Evolutionary conservation across 768 basidiomycete genomes (phyloP), one percentile per base, ranked within the genome.

Genomic region (Strobilomyces echinocephalus): DNA sequence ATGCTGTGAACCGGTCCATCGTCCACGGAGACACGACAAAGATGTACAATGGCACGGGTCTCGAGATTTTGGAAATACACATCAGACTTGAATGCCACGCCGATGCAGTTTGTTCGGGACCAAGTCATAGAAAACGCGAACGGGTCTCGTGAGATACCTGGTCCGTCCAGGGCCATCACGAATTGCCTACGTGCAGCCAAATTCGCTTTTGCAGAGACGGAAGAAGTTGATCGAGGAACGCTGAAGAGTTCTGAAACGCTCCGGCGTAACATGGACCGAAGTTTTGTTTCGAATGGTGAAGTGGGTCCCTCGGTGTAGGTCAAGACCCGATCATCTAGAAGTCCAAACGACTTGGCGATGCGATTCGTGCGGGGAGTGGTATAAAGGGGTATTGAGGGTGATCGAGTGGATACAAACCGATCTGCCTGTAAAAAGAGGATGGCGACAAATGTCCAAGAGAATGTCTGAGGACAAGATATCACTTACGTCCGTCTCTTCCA

Each of bases 361-460:
- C 85, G 79, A 50, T 77, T 79, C n/a, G 85, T 83, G 16, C 85
- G 80, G 12, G 85, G 85, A 2, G 84, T 86, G 34, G 72, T 76
- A 50, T 81, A 77, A 43, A 87, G 76, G 4, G 85, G 84, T 8
- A 83, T 61, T 10, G 74, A 66, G 8, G 67, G 77, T 7, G 80
- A 79, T 15, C 81, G 76, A 6, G 72, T 69, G 2, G 84, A 70
- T 35, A 86, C 76, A 63, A 86, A 87, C 42, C 85, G 75, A 58
- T 86, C 84, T 38, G 78, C 74, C 84, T 85, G 47, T 3, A 31
- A 50, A 39, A 24, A 20, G 8, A 50, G 43, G 30, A 35, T 52
- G 18, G 21, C 38, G 20, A 53, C 9, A 38, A 49, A 53, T 9
- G 36, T 45, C 43, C 45, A 41, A 45, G 18, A 41, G 47, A 34